A percentile compares a stretch with the other conserved stretches of the same genome.
Evolutionary conservation across 106 monocot genomes (phyloP).

Genomic region (Dioscorea alata): DNA sequence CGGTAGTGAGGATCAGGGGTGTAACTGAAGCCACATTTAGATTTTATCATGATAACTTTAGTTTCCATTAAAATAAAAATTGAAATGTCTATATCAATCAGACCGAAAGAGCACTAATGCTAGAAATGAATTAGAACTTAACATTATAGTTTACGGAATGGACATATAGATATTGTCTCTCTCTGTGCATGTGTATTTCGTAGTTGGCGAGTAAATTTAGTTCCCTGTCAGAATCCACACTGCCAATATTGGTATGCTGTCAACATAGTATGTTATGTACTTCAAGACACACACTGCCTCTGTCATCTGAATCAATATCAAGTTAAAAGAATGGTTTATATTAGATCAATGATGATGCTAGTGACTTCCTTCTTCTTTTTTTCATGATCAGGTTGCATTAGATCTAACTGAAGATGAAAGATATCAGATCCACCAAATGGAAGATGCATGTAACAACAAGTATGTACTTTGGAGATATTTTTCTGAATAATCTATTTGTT

Average conservation of each 20-base stretch:
- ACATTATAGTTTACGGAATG: no score
- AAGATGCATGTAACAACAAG: conserved; percentile 28
- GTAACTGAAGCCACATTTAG: no score
- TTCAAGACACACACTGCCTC: background rate
- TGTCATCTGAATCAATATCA: background rate
- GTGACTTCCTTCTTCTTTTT: background rate
- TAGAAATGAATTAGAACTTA: no score
- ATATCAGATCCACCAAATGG: conserved; percentile 55
- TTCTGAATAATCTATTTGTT: background rate
- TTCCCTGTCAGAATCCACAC: background rate
- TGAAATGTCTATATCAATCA: no score
- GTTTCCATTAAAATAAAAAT: no score
- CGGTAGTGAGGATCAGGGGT: no score
- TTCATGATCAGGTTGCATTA: conserved; percentile 60
- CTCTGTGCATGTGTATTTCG: no score
- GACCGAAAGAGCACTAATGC: no score
- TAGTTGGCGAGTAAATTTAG: no score
- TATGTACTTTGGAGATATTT: conserved; percentile 20
- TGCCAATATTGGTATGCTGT: background rate
- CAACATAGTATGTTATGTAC: background rate
- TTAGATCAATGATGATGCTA: background rate
- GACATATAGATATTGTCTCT: no score
- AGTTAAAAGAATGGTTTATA: background rate
- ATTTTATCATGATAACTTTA: no score
- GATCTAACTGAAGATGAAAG: conserved; percentile 79